Base-by-base conservation (phyloP, 192 early-diverging fungal genomes). In the Tieghemiomyces parasiticus region DNA sequence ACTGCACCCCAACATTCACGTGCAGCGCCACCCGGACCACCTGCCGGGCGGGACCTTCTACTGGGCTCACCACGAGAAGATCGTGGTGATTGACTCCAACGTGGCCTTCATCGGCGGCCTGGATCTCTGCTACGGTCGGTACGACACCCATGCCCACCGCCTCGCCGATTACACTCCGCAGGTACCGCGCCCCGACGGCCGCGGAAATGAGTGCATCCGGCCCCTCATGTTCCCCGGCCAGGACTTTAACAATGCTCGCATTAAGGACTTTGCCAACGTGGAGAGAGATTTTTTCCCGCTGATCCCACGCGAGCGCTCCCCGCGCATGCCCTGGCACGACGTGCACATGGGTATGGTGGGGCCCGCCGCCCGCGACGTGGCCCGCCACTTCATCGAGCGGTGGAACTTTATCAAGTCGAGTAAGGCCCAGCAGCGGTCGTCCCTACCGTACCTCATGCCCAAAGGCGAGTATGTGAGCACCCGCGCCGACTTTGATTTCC, bases 251-350 rank as follows among this genome's bases (percentile, higher is more conserved):
- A 91, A 92, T 64, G 83, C 89, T 32, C 84, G 90, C 25, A 79
- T 90, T 61, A 81, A 85, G 56, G 91, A 94, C 69, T 83, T 83
- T 68, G 60, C 61, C 61, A 69, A 77, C 55, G 72, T 83, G 44
- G 73, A 76, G 63, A 69, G 75, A 49, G 69, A 68, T 52, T 66
- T 68, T 52, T 67, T 71, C 35, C 72, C 71, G 26, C 58, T 78
- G 42, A 75, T 83, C 22, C 65, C 74, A 49, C 71, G 79, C 26
- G 64, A 71, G 59, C 67, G 63, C 33, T 70, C 71, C 19, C 67
- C 84, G 14, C 79, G 89, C 61, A 89, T 90, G 90, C 88, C 90
- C 24, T 92, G 90, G 90, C 90, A 92, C 66, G 90, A 92, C 54
- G 74, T 92, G 31, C 81, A 82, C 19, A 76, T 88, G 63, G 86